Base-by-base conservation (phyloP, 768 basidiomycete genomes). In the Mycena capillaripes region DNA sequence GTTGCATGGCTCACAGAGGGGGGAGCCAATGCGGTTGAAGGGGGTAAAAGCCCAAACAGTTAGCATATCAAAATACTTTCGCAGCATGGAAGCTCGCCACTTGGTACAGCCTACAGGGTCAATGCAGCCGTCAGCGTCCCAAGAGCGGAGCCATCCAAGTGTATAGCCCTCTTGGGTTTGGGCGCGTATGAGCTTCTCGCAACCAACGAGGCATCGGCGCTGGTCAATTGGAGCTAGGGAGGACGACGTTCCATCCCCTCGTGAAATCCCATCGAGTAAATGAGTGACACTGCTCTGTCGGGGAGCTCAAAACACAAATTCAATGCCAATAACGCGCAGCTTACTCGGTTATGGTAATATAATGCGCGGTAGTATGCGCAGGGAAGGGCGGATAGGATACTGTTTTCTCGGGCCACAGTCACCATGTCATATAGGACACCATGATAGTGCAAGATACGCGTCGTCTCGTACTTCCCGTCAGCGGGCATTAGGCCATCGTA, bases 341-440 rank as follows among this genome's bases (percentile, higher is more conserved):
- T 48, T n/a, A 23, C 46, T 8, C 21, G 44, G 8, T 17, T 46
- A 21, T 46, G 44, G 3, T 46, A n/a, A 19, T 19, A n/a, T 8
- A 46, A 19, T 29, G 21, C 67, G 32, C 46, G 57, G 21, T 69
- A 60, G 58, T 50, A 60, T 36, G 46, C 57, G 21, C 58, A 69
- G 12, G 66, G 66, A 21, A 68, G 57, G 11, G 56, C 44, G 1
- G 56, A 11, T 25, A 60, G 0, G 4, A 68, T 34, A 29, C 60
- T 50, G 25, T 59, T 58, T 27, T 68, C 56, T 21, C 66, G 19
- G 10, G 66, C 66, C 42, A 68, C 25, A 21, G 55, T 68, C 2
- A 68, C 10, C 16, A 55, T 50, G 46, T 68, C 66, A 30, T 44
- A 68, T 3, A 68, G 27, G 1, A 68, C 16, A 29, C 66, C 57